Base-by-base conservation (phyloP, 441 rosid species). In the Pelargonium cotyledonis region DNA sequence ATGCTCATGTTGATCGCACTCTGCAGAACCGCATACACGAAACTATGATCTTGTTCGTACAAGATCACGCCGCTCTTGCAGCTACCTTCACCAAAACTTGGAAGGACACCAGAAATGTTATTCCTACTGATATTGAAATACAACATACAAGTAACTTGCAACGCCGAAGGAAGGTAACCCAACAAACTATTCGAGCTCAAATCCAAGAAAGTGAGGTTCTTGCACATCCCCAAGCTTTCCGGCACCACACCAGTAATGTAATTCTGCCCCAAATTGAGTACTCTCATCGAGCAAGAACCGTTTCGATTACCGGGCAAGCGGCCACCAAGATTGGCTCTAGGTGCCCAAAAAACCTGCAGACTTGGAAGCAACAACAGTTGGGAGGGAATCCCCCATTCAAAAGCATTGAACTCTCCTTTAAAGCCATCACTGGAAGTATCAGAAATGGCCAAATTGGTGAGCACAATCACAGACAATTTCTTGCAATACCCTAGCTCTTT, bases 321-420 rank as follows among this genome's bases (percentile, higher is more conserved):
- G 3, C 90, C 89, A 3, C 70, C 80, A 57, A 88, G 85, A 82
- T 88, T 88, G 0, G 85, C 90, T 58, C 93, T 80, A 0, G 93
- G 90, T 15, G 88, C 90, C 93, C 90, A 85, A 67, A 88, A 68
- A 70, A 88, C 77, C 85, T 83, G 83, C 71, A 88, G 64, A 60
- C 72, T 74, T 8, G 81, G 77, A 55, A 78, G 81, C 70, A 53
- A 65, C 68, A 80, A 65, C 64, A 88, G 64, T 70, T 80, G 82
- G n/a, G 35, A 57, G 35, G 93, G 89, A 57, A 88, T 16, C 1
- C 76, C 80, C 10, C 80, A 83, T 2, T 75, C 77, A 67, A 88
- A 88, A 55, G 90, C 88, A 70, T 82, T 88, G 79, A 88, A 88
- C 63, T 88, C 93, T 57, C 82, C 78, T 68, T 47, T 15, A 46